Percentiles rank a stretch among this genome's conserved stretches.
These are phyloP conservation scores for Apiospora saccharicola DNA, from an alignment of 2,329 filamentous ascomycete species.

Conservation along the genomic window DNA sequence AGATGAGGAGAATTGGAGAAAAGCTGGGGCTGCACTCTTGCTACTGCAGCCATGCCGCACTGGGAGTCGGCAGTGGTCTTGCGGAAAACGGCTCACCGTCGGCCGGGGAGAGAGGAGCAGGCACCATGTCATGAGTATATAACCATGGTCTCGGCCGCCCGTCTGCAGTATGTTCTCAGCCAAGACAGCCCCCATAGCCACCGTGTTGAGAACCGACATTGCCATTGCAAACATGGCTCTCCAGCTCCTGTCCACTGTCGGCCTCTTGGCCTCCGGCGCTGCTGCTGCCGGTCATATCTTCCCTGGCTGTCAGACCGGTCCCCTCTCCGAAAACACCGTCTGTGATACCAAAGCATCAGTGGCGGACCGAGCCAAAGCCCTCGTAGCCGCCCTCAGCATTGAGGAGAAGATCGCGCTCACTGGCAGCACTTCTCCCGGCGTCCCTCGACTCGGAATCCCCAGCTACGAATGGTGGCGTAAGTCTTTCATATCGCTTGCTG, in stretches of 20 bases:
- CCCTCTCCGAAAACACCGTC: slow-evolving; percentile 35
- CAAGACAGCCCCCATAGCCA: not conserved
- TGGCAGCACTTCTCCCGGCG: slow-evolving; percentile 51
- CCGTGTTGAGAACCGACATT: not conserved
- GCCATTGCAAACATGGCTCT: slow-evolving; percentile 30
- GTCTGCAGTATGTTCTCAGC: not conserved
- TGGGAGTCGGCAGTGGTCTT: not conserved
- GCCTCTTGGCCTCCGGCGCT: slow-evolving; percentile 34
- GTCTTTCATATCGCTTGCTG: slow-evolving; percentile 18
- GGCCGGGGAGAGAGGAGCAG: not conserved
- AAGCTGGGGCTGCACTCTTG: not conserved
- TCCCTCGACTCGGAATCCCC: slow-evolving; percentile 63
- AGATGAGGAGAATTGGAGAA: not conserved
- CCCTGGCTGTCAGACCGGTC: slow-evolving; percentile 35
- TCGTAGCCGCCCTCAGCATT: slow-evolving; percentile 35
- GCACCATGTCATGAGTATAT: slow-evolving; percentile 1
- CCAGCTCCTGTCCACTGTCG: slow-evolving; percentile 29
- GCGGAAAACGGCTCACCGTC: slow-evolving; percentile 6
- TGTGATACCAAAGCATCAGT: slow-evolving; percentile 34
- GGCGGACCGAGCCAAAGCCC: slow-evolving; percentile 33
- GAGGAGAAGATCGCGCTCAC: slow-evolving; percentile 36
- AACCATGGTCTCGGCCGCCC: not conserved
- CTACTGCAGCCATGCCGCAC: not conserved
- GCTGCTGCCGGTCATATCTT: slow-evolving; percentile 36
- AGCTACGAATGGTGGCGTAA: slow-evolving; percentile 64